Conservation (phyloP, 352 stramenopile genomes). For the Phytophthora parvispora region DNA sequence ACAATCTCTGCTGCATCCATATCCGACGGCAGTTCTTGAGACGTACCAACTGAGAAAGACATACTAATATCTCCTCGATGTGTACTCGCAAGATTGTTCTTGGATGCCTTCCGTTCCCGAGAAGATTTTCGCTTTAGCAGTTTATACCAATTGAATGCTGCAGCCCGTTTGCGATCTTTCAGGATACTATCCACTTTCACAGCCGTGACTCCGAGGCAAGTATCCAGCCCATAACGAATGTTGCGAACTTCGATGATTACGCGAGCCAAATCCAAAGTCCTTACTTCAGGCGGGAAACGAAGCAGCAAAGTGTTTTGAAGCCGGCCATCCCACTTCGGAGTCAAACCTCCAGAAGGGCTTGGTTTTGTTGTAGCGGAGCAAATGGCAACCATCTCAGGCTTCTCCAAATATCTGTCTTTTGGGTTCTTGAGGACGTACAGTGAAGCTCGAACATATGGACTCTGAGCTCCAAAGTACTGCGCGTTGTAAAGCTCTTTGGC, state of each 20-base stretch:
- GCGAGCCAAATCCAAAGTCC: conserved; percentile 71
- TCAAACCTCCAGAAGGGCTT: conserved; percentile 74
- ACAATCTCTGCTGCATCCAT: conserved; percentile 50
- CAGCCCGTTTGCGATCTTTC: conserved; percentile 77
- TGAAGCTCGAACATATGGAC: conserved; percentile 85
- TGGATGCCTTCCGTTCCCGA: conserved; percentile 56
- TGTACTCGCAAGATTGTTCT: conserved; percentile 58
- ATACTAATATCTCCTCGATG: conserved; percentile 81
- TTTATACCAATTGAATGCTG: conserved; percentile 91
- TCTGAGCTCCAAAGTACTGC: conserved; percentile 89
- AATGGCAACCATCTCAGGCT: conserved; percentile 81
- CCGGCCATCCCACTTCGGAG: conserved; percentile 79
- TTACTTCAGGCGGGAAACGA: conserved; percentile 69
- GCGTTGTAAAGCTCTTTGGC: conserved; percentile 86
- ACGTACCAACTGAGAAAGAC: conserved; percentile 89
- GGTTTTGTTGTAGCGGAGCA: conserved; percentile 85
- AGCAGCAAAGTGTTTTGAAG: conserved; percentile 88
- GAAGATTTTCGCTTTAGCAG: conserved; percentile 84
- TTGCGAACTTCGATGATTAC: conserved; percentile 92
- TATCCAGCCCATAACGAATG: conserved; percentile 87
- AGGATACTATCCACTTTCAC: conserved; percentile 87
- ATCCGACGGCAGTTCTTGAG: conserved; percentile 79
- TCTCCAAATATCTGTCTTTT: conserved; percentile 81
- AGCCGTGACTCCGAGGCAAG: conserved; percentile 84
- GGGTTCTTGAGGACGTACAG: conserved; percentile 87